Conservation (phyloP, 2,329 filamentous ascomycete genomes). For the Truncatella angustata region DNA sequence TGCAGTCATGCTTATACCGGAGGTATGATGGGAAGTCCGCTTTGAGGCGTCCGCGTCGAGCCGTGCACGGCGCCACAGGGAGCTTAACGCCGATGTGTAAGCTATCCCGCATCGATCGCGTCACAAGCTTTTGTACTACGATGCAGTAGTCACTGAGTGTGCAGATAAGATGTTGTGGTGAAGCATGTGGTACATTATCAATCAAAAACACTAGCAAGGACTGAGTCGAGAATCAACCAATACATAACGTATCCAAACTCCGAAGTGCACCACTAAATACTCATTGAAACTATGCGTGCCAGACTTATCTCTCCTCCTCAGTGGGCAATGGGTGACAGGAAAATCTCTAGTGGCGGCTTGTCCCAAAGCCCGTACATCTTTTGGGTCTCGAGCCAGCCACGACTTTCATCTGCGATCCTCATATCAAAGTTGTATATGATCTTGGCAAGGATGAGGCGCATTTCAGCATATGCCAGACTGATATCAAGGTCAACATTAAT, state of each 20-base stretch:
- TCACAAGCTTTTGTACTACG: too few relatives aligned
- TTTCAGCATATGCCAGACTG: constrained; percentile 37
- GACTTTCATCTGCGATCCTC: constrained; percentile 21
- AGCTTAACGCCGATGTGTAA: constrained; percentile 1
- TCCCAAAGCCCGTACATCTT: constrained; percentile 28
- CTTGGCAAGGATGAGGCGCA: constrained; percentile 34
- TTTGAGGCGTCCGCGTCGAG: not conserved
- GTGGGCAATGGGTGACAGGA: constrained; percentile 19
- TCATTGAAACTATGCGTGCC: not conserved
- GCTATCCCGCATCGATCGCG: too few relatives aligned
- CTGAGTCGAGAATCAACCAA: too few relatives aligned
- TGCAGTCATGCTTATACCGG: not conserved
- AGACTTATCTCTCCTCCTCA: not conserved
- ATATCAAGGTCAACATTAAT: too few relatives aligned
- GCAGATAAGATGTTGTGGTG: too few relatives aligned
- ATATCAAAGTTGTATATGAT: constrained; percentile 37
- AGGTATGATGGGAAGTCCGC: not conserved
- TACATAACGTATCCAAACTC: too few relatives aligned
- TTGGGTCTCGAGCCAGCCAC: constrained; percentile 26
- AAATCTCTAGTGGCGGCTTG: constrained; percentile 25
- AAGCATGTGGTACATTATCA: too few relatives aligned
- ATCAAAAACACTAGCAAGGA: too few relatives aligned
- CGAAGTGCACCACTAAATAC: not conserved
- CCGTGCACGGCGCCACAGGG: not conserved
- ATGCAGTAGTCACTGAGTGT: too few relatives aligned